These are phyloP conservation scores for Xylariomycetidae sp. DNA, from an alignment of 2,329 filamentous ascomycete genomes.

Conservation along the genomic window DNA sequence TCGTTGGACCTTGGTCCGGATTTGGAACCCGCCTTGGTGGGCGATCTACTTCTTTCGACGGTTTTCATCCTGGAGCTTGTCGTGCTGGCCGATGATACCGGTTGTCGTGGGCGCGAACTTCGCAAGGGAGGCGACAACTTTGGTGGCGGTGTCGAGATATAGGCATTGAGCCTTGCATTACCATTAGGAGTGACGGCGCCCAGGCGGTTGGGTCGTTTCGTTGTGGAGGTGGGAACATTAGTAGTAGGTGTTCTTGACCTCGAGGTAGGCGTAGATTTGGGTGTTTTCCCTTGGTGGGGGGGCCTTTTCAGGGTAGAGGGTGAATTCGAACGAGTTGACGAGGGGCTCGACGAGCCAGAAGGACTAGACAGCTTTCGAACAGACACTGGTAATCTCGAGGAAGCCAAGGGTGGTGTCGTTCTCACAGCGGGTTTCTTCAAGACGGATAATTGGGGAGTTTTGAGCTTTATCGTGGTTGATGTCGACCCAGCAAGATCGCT, in stretches of 20 bases:
- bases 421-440: too few relatives aligned
- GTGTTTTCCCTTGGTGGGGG: conserved; percentile 37
- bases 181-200: conserved; percentile 43
- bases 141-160: conserved; percentile 64
- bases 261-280: conserved; percentile 24
- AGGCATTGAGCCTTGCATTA: conserved; percentile 63
- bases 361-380: conserved; percentile 40
- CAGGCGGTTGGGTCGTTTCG: conserved; percentile 37
- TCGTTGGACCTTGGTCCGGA: conserved; percentile 34
- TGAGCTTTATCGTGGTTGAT: too few relatives aligned
- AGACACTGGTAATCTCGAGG: conserved; percentile 42
- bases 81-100: conserved; percentile 71
- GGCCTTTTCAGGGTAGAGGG: conserved; percentile 43
- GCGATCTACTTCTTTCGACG: conserved; percentile 50
- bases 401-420: conserved; percentile 26
- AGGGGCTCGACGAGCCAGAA: conserved; percentile 42
- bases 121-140: conserved; percentile 75
- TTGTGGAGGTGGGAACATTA: conserved; percentile 18
- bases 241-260: conserved; percentile 41
- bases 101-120: conserved; percentile 76
- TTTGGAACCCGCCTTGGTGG: conserved; percentile 27
- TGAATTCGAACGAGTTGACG: conserved; percentile 53
- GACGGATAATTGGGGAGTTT: too few relatives aligned
- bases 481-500: conserved; percentile 57
- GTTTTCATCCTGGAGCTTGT: conserved; percentile 64